Percentiles rank a stretch among this genome's conserved stretches.
phyloP scores from a whole-genome alignment of 1,284 basidiomycete species.

The Ganoderma sinense region DNA sequence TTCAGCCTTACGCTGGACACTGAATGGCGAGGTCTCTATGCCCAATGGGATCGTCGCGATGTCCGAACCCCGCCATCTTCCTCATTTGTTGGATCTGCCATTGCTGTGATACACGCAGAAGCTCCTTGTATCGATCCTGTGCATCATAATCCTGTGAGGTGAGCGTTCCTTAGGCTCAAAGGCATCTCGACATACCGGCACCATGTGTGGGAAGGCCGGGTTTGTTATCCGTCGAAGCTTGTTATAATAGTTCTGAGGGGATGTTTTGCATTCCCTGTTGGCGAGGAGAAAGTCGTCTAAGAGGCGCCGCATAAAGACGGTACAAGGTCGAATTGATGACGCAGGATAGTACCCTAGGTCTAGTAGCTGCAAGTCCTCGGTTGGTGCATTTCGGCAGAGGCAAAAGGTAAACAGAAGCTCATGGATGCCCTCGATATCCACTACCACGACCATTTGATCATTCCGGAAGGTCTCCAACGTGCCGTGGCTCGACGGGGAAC shows the following conservation, averaged over 20 bases:
- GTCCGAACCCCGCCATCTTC: neutral
- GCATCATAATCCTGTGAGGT: no score
- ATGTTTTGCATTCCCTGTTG: neutral
- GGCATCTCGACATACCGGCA: constrained; percentile 7
- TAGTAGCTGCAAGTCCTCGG: constrained; percentile 1
- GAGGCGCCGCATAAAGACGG: neutral
- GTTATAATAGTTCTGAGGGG: neutral
- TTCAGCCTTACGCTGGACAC: constrained; percentile 2
- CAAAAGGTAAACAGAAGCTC: neutral
- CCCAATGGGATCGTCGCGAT: neutral
- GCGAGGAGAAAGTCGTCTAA: constrained; percentile 4
- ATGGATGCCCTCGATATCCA: constrained; percentile 1
- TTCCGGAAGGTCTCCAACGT: neutral
- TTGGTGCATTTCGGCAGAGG: neutral
- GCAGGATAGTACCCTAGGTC: neutral
- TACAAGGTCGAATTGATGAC: neutral
- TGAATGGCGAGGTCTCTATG: neutral
- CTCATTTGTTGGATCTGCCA: neutral
- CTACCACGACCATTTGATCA: neutral
- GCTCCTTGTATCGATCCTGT: constrained; percentile 7
- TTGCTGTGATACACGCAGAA: neutral
- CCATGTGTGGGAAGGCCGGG: neutral
- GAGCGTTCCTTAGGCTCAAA: no score
- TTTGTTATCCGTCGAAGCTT: constrained; percentile 1
- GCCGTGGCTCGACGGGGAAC: no score